Percentiles rank a stretch among this genome's conserved stretches.
phyloP scores from a whole-genome alignment of 306 rosid genomes.

The Mimosa pudica region DNA sequence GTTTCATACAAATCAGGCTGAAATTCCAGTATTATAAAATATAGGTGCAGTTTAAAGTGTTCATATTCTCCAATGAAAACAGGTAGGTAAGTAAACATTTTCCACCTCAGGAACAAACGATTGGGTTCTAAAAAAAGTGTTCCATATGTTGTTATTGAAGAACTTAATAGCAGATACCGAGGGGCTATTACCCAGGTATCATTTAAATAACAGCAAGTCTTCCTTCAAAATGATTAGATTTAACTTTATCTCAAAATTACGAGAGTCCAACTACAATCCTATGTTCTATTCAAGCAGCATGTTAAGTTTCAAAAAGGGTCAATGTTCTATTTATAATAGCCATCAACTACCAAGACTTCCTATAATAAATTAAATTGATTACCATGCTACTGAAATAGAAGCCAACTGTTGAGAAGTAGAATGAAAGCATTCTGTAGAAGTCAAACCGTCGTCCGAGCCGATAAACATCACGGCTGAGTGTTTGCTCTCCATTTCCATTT shows the following conservation, averaged over 20 bases:
- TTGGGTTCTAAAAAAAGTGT: too few relatives aligned
- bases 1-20: too few relatives aligned
- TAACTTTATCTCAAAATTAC: conserved; percentile 13
- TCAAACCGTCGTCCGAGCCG: conserved; percentile 95
- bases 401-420: conserved; percentile 98
- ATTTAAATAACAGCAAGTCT: too few relatives aligned
- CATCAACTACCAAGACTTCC: conserved; percentile 19
- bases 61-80: too few relatives aligned
- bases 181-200: too few relatives aligned
- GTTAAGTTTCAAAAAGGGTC: not conserved
- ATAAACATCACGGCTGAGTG: conserved; percentile 97
- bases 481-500: conserved; percentile 98
- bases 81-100: too few relatives aligned
- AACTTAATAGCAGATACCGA: too few relatives aligned
- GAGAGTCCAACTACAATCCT: not conserved
- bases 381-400: conserved; percentile 98
- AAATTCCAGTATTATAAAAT: too few relatives aligned
- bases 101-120: too few relatives aligned
- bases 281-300: not conserved
- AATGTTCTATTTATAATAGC: conserved; percentile 15
- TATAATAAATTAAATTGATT: conserved; percentile 33
- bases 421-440: conserved; percentile 92
- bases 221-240: conserved; percentile 1
- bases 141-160: too few relatives aligned
- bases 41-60: too few relatives aligned